Conservation (phyloP, 345 rosid species). For the Dipteronia sinensis region DNA sequence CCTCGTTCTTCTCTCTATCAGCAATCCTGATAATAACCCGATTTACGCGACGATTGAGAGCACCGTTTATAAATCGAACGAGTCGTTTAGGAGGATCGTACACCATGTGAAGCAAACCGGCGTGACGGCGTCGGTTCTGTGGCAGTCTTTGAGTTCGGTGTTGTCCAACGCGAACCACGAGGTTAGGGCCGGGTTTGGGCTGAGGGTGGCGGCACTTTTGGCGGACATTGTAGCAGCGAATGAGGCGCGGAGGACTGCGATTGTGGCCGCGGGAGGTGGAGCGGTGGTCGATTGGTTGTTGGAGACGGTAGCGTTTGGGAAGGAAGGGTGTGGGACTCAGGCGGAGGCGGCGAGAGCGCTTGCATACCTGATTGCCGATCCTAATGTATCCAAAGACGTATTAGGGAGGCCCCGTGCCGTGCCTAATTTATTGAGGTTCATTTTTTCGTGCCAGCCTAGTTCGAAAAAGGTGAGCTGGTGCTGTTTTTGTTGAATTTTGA, state of each 20-base stretch:
- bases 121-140: conserved; percentile 75
- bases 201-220: conserved; percentile 81
- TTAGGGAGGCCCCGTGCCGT: conserved; percentile 85
- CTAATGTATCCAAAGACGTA: conserved; percentile 65
- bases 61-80: conserved; percentile 52
- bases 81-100: conserved; percentile 60
- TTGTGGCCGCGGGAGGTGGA: conserved; percentile 86
- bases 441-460: conserved; percentile 84
- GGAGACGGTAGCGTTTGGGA: conserved; percentile 67
- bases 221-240: conserved; percentile 91
- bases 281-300: conserved; percentile 94
- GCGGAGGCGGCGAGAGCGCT: conserved; percentile 96
- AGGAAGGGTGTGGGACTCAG: conserved; percentile 69
- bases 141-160: conserved; percentile 92
- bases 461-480: conserved; percentile 57
- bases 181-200: conserved; percentile 88
- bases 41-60: conserved; percentile 47
- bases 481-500: conserved; percentile 13
- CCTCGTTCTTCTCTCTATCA: conserved; percentile 35
- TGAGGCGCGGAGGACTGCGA: conserved; percentile 72
- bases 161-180: conserved; percentile 93
- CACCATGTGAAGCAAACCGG: conserved; percentile 74
- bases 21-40: conserved; percentile 26
- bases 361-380: conserved; percentile 87
- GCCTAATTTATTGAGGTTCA: conserved; percentile 75